phyloP scores from a whole-genome alignment of 1,284 basidiomycete species.

The Fereydounia khargensis region DNA sequence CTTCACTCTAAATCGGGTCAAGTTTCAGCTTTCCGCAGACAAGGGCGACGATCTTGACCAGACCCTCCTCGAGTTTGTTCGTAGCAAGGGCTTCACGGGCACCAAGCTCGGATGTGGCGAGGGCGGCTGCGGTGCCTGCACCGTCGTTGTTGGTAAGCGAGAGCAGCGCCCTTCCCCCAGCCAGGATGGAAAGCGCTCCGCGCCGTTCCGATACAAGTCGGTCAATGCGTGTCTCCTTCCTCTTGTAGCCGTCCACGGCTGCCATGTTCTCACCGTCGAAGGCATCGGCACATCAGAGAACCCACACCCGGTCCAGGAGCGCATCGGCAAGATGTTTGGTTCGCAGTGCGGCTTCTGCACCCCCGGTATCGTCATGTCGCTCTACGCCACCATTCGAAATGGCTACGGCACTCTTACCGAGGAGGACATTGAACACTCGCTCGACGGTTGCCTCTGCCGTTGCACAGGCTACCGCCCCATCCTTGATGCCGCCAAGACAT shows the following conservation, averaged over 20 bases:
- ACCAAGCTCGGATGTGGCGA: slow-evolving; percentile 59
- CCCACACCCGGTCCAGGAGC: slow-evolving; percentile 58
- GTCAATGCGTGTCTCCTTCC: slow-evolving; percentile 59
- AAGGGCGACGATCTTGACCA: slow-evolving; percentile 32
- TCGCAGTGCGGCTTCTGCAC: slow-evolving; percentile 57
- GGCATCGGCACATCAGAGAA: slow-evolving; percentile 53
- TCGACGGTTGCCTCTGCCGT: slow-evolving; percentile 58
- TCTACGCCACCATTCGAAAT: slow-evolving; percentile 57
- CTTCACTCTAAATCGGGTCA: slow-evolving; percentile 34
- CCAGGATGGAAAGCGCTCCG: background rate
- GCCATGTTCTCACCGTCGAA: slow-evolving; percentile 58
- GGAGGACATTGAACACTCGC: slow-evolving; percentile 53
- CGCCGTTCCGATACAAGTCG: slow-evolving; percentile 49
- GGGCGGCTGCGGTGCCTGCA: slow-evolving; percentile 58
- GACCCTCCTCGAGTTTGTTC: slow-evolving; percentile 57
- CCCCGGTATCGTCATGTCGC: slow-evolving; percentile 57
- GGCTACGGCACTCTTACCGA: slow-evolving; percentile 46
- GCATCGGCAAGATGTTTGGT: slow-evolving; percentile 55
- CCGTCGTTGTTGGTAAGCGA: slow-evolving; percentile 48
- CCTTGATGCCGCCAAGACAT: slow-evolving; percentile 46
- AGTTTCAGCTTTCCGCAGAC: slow-evolving; percentile 21
- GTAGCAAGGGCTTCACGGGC: slow-evolving; percentile 54
- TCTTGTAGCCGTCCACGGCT: slow-evolving; percentile 53
- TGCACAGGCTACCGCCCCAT: slow-evolving; percentile 50
- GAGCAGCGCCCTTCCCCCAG: background rate